Base-by-base conservation (phyloP, 352 stramenopile genomes). In the Globisporangium canariense region DNA sequence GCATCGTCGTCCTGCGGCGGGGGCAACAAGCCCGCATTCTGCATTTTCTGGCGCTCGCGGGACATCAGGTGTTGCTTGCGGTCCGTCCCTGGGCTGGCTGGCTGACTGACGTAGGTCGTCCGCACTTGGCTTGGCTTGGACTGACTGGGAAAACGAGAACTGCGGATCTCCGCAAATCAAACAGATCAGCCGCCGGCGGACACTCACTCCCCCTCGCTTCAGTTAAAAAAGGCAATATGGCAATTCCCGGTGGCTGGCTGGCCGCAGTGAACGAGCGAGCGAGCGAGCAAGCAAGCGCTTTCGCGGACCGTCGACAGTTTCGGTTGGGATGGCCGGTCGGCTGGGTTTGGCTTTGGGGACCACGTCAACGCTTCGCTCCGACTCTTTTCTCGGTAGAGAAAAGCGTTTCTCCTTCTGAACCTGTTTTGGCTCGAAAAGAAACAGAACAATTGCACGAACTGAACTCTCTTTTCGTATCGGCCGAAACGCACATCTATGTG, bases 31-130 rank as follows among this genome's bases (percentile, higher is more conserved):
- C 68, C 70, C 32, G 76, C 74, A 64, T 71, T 49, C 58, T 69
- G 59, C 66, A 84, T 70, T 50, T 80, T 77, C 67, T 85, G 72
- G 36, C 66, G 71, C 52, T 85, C 65, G 62, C 68, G 73, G 18
- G 67, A 64, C 72, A 78, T 82, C 25, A 1, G 25, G 25, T 28
- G 25, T 28, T 28, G 41, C 20, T 18, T 32, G 18, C 38, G 40
- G 56, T 30, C n/a, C 2, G 9, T 41, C 36, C 36, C 3, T 28
- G 18, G 8, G 45, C 28, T 51, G 36, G 9, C 9, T 14, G 36
- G 11, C 11, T 28, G 36, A 14, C 36, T 40, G 34, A 40, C 7
- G 34, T 40, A 28, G 25, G 25, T 28, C 25, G 25, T 28, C 34
- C 0, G 36, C 36, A 41, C 36, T 41, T 41, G 36, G 36, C 9